phyloP scores from a whole-genome alignment of 768 basidiomycete species.

The Fomitopsis serialis region DNA sequence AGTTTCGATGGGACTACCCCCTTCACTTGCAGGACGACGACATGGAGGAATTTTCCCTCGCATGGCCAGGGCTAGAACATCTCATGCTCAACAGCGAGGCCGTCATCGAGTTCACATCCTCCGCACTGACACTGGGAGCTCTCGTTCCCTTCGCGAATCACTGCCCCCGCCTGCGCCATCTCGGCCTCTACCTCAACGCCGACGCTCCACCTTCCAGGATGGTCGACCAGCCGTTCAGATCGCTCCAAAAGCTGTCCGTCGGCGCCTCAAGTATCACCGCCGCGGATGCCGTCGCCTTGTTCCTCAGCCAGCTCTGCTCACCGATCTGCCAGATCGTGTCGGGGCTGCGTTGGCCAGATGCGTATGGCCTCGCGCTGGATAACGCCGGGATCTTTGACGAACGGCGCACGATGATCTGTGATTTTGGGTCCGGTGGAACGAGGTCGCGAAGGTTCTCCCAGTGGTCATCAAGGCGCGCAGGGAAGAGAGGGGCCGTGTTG shows the following conservation, averaged over 20 bases:
- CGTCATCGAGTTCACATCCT: constrained; percentile 14
- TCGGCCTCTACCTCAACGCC: constrained; percentile 36
- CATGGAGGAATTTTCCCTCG: constrained; percentile 21
- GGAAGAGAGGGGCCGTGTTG: constrained; percentile 15
- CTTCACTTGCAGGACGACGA: constrained; percentile 21
- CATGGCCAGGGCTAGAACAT: constrained; percentile 21
- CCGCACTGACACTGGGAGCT: constrained; percentile 29
- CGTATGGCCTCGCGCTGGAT: constrained; percentile 23
- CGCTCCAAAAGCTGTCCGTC: constrained; percentile 34
- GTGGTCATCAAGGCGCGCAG: constrained; percentile 17
- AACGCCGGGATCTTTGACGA: constrained; percentile 16
- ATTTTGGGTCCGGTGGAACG: constrained; percentile 21
- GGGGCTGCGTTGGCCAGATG: constrained; percentile 47
- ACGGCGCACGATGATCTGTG: constrained; percentile 12
- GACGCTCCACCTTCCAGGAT: constrained; percentile 8
- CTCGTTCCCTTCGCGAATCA: constrained; percentile 34
- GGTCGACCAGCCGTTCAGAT: constrained; percentile 13
- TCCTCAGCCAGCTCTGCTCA: constrained; percentile 49
- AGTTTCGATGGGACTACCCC: constrained; percentile 27
- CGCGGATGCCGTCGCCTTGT: constrained; percentile 43
- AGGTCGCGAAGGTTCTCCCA: constrained; percentile 20
- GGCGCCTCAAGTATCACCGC: constrained; percentile 46
- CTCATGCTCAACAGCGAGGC: constrained; percentile 25
- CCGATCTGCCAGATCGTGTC: constrained; percentile 35
- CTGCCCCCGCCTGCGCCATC: constrained; percentile 29